phyloP scores from a whole-genome alignment of 2,329 filamentous ascomycete species.

The Orbilia ellipsospora region DNA sequence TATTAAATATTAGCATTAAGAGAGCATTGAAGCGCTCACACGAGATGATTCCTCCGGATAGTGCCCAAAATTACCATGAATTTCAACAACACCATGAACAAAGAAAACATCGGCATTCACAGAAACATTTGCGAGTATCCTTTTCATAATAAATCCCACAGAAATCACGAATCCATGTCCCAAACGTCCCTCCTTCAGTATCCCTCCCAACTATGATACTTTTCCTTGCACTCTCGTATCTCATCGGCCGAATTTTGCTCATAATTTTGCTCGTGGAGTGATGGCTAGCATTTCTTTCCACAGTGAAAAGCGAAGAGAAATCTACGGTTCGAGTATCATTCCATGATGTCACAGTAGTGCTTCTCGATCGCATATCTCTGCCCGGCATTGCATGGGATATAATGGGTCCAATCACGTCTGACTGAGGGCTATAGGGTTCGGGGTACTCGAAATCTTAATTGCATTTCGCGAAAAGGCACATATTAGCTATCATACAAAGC shows the following conservation, averaged over 20 bases:
- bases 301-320: slow-evolving; percentile 21
- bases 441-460: slow-evolving; percentile 27
- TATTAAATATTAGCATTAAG: too few relatives aligned
- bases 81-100: slow-evolving; percentile 16
- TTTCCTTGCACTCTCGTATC: not conserved
- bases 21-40: too few relatives aligned
- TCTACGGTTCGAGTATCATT: slow-evolving; percentile 12
- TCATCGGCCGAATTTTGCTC: slow-evolving; percentile 13
- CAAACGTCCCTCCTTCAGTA: not conserved
- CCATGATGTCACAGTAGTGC: slow-evolving; percentile 9
- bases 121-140: slow-evolving; percentile 7
- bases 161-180: slow-evolving; percentile 22
- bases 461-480: slow-evolving; percentile 10
- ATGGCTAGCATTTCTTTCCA: not conserved
- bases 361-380: slow-evolving; percentile 7
- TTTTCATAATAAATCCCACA: slow-evolving; percentile 31
- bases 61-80: not conserved
- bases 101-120: slow-evolving; percentile 20
- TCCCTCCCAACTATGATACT: not conserved
- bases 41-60: too few relatives aligned
- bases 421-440: not conserved
- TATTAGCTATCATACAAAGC: slow-evolving; percentile 30
- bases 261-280: slow-evolving; percentile 9
- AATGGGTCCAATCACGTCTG: slow-evolving; percentile 13
- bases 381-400: slow-evolving; percentile 5